These are phyloP conservation scores for Hura crepitans DNA, from an alignment of 441 rosid genomes.

Conservation along the genomic window DNA sequence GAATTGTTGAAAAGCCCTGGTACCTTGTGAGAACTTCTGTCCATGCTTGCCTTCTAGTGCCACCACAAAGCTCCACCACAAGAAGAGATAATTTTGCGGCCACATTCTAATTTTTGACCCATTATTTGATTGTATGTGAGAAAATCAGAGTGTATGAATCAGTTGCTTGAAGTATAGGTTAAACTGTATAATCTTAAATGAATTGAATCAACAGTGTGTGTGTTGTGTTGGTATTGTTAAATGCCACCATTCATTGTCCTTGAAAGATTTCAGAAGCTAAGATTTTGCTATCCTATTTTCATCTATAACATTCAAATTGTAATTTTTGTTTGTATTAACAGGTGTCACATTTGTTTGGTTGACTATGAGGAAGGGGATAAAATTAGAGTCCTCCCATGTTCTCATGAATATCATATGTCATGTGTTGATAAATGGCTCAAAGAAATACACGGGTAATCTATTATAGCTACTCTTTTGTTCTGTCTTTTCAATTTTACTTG, in stretches of 20 bases:
- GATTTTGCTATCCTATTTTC: neutral
- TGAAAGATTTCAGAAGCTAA: neutral
- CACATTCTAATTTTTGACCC: neutral
- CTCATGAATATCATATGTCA: constrained; percentile 62
- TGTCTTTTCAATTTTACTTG: neutral
- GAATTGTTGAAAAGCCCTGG: neutral
- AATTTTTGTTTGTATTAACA: constrained; percentile 12
- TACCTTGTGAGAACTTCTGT: neutral
- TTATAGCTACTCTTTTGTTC: neutral
- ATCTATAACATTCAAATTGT: neutral
- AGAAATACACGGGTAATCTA: constrained; percentile 55
- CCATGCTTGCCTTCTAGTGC: neutral
- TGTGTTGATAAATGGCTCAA: constrained; percentile 78
- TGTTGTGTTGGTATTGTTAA: too few species aligned
- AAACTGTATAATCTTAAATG: neutral
- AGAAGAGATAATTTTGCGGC: neutral
- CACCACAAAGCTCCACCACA: neutral
- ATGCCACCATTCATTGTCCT: neutral
- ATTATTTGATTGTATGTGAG: neutral
- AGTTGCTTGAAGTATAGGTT: neutral
- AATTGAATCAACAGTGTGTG: neutral
- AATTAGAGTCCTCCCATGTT: constrained; percentile 69
- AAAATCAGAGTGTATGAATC: neutral
- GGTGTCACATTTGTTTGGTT: constrained; percentile 64
- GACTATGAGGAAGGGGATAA: constrained; percentile 65